Percentiles rank a stretch among this genome's conserved stretches.
Evolutionary conservation across 768 basidiomycete genomes (phyloP).

Genomic region (Boletellus sp.): DNA sequence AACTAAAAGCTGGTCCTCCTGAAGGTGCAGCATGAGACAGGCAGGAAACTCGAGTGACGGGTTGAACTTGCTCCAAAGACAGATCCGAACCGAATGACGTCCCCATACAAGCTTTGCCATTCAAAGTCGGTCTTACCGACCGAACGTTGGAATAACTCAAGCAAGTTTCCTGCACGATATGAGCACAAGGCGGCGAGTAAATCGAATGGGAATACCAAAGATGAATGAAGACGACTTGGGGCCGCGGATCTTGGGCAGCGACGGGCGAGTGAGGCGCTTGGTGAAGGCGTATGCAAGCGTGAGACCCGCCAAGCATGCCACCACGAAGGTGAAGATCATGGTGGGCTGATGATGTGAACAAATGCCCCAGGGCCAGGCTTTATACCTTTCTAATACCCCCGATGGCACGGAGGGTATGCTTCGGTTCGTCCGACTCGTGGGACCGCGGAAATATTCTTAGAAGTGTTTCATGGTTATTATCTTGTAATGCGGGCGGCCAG

Average conservation of each 20-base stretch:
- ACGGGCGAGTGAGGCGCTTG: slow-evolving; percentile 1
- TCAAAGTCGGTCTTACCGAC: slow-evolving; percentile 26
- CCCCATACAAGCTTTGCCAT: slow-evolving; percentile 31
- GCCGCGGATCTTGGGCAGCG: slow-evolving; percentile 16
- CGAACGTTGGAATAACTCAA: slow-evolving; percentile 27
- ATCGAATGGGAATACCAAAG: slow-evolving; percentile 4
- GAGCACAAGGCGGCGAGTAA: slow-evolving; percentile 18
- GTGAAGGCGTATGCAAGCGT: slow-evolving; percentile 3
- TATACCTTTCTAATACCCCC: neutral
- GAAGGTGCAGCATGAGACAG: neutral
- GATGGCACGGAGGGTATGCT: slow-evolving; percentile 8
- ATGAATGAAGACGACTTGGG: slow-evolving; percentile 22
- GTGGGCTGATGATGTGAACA: neutral
- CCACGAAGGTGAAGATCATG: neutral
- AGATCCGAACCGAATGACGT: slow-evolving; percentile 28
- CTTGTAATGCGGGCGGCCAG: too few relatives aligned
- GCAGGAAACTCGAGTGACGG: neutral
- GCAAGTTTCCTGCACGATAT: slow-evolving; percentile 24
- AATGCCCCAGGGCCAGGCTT: neutral
- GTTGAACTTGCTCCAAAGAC: slow-evolving; percentile 23
- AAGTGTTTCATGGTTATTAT: neutral
- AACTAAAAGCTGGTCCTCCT: slow-evolving; percentile 45
- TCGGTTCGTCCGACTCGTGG: neutral
- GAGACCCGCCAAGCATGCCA: neutral
- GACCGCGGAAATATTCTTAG: neutral